Evolutionary conservation across 805 yeast genomes (phyloP).

Genomic region (Phaffomyces opuntiae): DNA sequence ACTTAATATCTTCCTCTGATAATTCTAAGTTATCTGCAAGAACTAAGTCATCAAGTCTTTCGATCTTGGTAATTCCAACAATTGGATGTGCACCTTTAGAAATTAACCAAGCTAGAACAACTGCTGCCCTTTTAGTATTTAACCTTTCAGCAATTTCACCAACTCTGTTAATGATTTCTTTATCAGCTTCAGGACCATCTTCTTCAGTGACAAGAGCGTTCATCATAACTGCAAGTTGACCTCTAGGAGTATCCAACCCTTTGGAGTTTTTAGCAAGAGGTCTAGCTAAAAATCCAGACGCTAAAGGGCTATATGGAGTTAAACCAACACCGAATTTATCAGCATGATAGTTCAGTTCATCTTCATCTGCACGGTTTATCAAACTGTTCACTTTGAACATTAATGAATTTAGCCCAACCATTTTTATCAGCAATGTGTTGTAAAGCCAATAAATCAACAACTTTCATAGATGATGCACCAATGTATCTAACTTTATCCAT

Average conservation of each 20-base stretch:
- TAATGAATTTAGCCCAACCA: conserved; percentile 57
- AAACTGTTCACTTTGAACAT: conserved; percentile 52
- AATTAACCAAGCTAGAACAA: conserved; percentile 45
- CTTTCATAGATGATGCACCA: conserved; percentile 58
- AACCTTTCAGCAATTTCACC: not conserved
- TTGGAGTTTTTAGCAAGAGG: conserved; percentile 25
- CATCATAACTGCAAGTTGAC: not conserved
- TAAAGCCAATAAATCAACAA: conserved; percentile 44
- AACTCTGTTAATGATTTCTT: conserved; percentile 1
- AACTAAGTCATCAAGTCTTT: conserved; percentile 46
- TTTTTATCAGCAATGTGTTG: conserved; percentile 50
- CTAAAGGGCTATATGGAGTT: conserved; percentile 56
- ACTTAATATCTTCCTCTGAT: conserved; percentile 4
- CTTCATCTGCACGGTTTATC: conserved; percentile 52
- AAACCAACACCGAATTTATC: conserved; percentile 46
- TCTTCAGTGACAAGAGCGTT: not conserved
- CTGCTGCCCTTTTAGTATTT: conserved; percentile 40
- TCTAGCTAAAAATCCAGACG: conserved; percentile 47
- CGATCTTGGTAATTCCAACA: conserved; percentile 40
- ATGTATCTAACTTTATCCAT: conserved; percentile 45
- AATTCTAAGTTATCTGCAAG: conserved; percentile 34
- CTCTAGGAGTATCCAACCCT: conserved; percentile 8
- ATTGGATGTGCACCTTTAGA: conserved; percentile 47
- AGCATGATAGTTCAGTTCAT: conserved; percentile 54
- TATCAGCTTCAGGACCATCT: not conserved